Percentiles rank a stretch among this genome's conserved stretches.
These are phyloP conservation scores for Apiospora arundinis DNA, from an alignment of 2,329 filamentous ascomycete species.

Conservation along the genomic window DNA sequence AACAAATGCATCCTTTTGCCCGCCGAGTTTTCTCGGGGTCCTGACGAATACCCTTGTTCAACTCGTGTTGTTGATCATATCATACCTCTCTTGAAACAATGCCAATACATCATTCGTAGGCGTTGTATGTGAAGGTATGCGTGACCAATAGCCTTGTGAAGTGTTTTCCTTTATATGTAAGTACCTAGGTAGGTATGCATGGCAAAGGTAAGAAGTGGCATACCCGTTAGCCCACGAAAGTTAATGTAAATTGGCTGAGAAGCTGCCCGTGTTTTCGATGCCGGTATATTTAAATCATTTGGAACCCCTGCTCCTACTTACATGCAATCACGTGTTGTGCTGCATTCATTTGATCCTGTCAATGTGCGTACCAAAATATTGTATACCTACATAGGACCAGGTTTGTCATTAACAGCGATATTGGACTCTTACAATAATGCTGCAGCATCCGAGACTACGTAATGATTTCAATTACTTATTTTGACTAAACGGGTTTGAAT, in stretches of 20 bases:
- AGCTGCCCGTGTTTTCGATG: neutral
- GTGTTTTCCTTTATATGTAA: neutral
- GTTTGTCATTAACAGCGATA: too few relatives aligned
- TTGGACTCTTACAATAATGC: too few relatives aligned
- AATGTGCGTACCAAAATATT: too few relatives aligned
- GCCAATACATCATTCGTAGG: neutral
- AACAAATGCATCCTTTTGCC: neutral
- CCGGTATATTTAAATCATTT: neutral
- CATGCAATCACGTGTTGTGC: too few relatives aligned
- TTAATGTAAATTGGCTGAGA: neutral
- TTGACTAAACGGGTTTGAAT: too few relatives aligned
- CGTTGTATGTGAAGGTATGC: neutral
- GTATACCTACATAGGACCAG: too few relatives aligned
- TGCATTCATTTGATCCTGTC: too few relatives aligned
- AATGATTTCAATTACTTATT: too few relatives aligned
- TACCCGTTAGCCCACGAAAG: neutral
- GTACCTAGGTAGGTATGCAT: neutral
- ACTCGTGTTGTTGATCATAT: neutral
- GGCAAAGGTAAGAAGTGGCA: neutral
- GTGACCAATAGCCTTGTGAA: too few relatives aligned
- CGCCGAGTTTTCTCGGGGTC: neutral
- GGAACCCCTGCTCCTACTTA: neutral
- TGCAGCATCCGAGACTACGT: too few relatives aligned
- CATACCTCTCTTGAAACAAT: neutral
- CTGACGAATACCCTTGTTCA: too few relatives aligned